phyloP scores from a whole-genome alignment of 306 rosid genomes.

The Cucurbita maxima region DNA sequence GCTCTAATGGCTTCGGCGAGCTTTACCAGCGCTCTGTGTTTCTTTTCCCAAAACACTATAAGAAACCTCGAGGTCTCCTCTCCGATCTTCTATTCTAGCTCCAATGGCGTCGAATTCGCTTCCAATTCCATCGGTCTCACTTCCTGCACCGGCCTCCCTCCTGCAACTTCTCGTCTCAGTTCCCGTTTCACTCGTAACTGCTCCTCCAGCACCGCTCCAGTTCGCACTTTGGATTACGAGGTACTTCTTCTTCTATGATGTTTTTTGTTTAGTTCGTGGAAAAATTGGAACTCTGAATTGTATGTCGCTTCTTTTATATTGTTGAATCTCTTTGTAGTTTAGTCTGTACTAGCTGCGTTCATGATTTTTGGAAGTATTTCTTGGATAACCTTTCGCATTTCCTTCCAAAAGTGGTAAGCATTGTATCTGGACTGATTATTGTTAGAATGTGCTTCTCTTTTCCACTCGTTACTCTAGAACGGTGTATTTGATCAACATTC shows the following conservation, averaged over 20 bases:
- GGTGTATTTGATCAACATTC: background rate
- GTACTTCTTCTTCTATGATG: constrained; percentile 17
- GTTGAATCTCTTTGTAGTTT: background rate
- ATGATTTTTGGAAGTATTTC: background rate
- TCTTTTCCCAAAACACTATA: constrained; percentile 19
- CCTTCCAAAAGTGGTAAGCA: background rate
- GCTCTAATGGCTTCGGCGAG: constrained; percentile 7
- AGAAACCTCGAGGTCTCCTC: constrained; percentile 12
- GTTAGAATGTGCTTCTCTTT: background rate
- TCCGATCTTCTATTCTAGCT: background rate
- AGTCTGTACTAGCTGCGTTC: background rate
- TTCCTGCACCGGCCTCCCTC: background rate
- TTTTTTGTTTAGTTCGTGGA: background rate
- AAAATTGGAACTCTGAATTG: background rate
- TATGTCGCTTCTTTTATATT: background rate
- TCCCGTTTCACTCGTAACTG: constrained; percentile 22
- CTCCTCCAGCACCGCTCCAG: constrained; percentile 34
- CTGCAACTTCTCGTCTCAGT: constrained; percentile 4
- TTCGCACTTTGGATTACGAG: constrained; percentile 46
- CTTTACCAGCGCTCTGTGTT: constrained; percentile 5
- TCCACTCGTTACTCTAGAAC: background rate
- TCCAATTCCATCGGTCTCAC: background rate
- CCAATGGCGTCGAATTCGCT: constrained; percentile 12
- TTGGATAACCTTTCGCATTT: background rate
- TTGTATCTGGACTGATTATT: background rate